Conservation (phyloP, 768 basidiomycete species). For the Coprinopsis marcescibilis region DNA sequence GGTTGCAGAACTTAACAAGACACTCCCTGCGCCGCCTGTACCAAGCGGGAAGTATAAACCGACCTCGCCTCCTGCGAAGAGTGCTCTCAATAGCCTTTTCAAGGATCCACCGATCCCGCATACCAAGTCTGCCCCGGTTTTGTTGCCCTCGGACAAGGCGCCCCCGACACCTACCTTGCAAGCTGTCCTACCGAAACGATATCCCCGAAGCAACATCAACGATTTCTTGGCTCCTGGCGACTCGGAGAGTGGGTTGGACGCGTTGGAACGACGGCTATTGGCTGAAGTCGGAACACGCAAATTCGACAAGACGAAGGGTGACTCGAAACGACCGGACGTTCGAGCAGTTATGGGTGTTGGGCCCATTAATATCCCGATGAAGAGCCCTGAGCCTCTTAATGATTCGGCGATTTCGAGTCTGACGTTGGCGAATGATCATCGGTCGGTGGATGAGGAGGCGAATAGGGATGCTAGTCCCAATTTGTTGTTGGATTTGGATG, state of each 20-base stretch:
- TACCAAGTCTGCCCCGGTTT: conserved; percentile 7
- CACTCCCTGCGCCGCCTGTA: conserved; percentile 53
- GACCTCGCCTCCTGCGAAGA: neutral
- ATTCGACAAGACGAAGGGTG: conserved; percentile 21
- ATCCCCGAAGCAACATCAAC: conserved; percentile 14
- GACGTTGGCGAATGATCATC: conserved; percentile 32
- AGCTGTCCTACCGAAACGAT: conserved; percentile 22
- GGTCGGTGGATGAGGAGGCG: conserved; percentile 11
- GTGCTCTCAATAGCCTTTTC: neutral
- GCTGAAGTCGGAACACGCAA: conserved; percentile 71
- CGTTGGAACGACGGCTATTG: conserved; percentile 60
- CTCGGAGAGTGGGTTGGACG: conserved; percentile 60
- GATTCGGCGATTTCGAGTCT: conserved; percentile 55
- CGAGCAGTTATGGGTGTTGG: conserved; percentile 22
- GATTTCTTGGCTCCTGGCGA: conserved; percentile 15
- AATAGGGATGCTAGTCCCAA: conserved; percentile 11
- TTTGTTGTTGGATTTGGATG: conserved; percentile 11
- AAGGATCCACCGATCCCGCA: neutral
- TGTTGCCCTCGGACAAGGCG: conserved; percentile 21
- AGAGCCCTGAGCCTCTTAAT: conserved; percentile 31
- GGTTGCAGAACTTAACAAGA: conserved; percentile 42
- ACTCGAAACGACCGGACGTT: conserved; percentile 25
- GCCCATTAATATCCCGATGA: conserved; percentile 17
- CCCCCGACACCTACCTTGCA: conserved; percentile 47
- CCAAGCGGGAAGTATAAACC: conserved; percentile 35